Evolutionary conservation across 305 asterid genomes (phyloP).

Genomic region (Solanum hybrid): DNA sequence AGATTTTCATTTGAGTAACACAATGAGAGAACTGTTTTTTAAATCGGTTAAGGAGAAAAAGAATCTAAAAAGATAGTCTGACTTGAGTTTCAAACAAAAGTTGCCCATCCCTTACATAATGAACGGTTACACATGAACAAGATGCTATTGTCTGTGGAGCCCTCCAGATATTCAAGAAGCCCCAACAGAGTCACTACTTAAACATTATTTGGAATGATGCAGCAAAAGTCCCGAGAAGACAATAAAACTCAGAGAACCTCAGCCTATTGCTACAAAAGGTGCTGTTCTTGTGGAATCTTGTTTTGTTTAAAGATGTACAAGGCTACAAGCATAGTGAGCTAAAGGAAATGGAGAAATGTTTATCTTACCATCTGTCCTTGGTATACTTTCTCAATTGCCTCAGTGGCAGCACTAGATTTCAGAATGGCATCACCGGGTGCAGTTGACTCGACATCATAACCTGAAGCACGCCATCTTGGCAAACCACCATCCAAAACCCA

Average conservation of each 20-base stretch:
- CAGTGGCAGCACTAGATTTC: constrained; percentile 94
- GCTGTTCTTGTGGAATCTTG: background rate
- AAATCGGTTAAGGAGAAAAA: background rate
- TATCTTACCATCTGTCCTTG: constrained; percentile 60
- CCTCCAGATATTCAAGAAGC: background rate
- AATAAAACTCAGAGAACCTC: background rate
- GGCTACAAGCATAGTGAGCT: background rate
- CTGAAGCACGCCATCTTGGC: constrained; percentile 87
- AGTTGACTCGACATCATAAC: constrained; percentile 89
- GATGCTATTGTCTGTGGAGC: background rate
- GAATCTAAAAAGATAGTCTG: background rate
- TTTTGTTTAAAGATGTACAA: background rate
- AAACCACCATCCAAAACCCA: constrained; percentile 97
- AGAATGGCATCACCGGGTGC: constrained; percentile 83
- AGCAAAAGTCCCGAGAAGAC: background rate
- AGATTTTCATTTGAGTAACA: background rate
- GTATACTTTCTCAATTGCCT: constrained; percentile 80
- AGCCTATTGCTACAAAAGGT: background rate
- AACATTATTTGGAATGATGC: background rate
- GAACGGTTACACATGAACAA: background rate
- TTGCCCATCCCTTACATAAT: background rate
- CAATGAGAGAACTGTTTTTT: background rate
- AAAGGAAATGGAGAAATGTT: background rate
- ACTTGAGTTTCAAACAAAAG: background rate
- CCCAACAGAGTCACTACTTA: background rate